Evolutionary conservation across 23 red algal genomes (phyloP).

Genomic region (Gracilaria domingensis): DNA sequence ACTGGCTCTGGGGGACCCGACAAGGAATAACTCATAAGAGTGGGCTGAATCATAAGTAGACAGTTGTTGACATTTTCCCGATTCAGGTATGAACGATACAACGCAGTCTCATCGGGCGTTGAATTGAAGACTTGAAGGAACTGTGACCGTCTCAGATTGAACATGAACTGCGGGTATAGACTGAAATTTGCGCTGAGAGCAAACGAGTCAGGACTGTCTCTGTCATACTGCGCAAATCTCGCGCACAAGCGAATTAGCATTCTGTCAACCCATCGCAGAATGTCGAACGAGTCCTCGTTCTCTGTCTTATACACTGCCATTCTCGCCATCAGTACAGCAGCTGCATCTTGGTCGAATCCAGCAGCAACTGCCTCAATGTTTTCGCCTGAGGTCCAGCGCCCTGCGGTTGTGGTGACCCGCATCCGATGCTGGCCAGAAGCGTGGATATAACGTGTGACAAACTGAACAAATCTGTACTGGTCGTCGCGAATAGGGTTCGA

Average conservation of each 20-base stretch:
- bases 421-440: conserved; percentile 82
- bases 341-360: conserved; percentile 98
- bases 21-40: conserved; percentile 90
- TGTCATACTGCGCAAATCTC: conserved; percentile 90
- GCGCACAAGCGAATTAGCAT: conserved; percentile 97
- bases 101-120: conserved; percentile 94
- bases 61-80: conserved; percentile 90
- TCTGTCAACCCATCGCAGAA: conserved; percentile 97
- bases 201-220: conserved; percentile 92
- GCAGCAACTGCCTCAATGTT: conserved; percentile 82
- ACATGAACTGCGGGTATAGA: conserved; percentile 99
- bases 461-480: conserved; percentile 98
- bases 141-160: conserved; percentile 90
- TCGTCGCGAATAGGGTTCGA: conserved; percentile 84
- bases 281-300: conserved; percentile 99
- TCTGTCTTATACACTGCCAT: conserved; percentile 98
- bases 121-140: conserved; percentile 98
- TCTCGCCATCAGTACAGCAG: conserved; percentile 93
- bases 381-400: conserved; percentile 89
- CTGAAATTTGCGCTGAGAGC: conserved; percentile 79
- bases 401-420: conserved; percentile 90
- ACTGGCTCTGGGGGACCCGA: conserved; percentile 86
- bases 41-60: conserved; percentile 99
- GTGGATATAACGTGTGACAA: conserved; percentile 90
- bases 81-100: conserved; percentile 92